phyloP scores from a whole-genome alignment of 1,284 basidiomycete genomes.

The Naganishia liquefaciens region DNA sequence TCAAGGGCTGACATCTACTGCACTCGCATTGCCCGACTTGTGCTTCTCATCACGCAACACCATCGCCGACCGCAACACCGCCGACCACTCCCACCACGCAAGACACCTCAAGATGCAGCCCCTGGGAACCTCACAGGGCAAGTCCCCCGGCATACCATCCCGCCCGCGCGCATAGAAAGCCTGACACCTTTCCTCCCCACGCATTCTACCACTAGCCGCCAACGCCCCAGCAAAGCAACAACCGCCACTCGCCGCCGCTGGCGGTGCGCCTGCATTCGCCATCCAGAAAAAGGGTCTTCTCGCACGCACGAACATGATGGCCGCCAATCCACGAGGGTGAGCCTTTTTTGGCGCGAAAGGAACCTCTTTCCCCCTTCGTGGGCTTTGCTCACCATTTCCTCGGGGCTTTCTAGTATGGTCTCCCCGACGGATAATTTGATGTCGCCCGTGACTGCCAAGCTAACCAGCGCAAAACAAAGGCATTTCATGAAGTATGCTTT shows the following conservation, averaged over 20 bases:
- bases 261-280: conserved; percentile 17
- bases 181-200: not conserved
- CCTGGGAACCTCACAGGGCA: conserved; percentile 8
- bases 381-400: too few species aligned
- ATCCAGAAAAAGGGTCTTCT: conserved; percentile 24
- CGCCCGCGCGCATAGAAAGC: not conserved
- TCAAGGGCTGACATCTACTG: too few species aligned
- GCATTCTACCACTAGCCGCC: too few species aligned
- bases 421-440: conserved; percentile 90
- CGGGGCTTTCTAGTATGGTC: conserved; percentile 57
- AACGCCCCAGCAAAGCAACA: conserved; percentile 9
- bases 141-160: not conserved
- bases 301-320: conserved; percentile 18
- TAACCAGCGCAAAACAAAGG: conserved; percentile 83
- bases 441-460: conserved; percentile 84
- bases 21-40: too few species aligned
- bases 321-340: conserved; percentile 20
- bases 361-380: too few species aligned
- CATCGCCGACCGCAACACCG: not conserved
- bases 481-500: conserved; percentile 77
- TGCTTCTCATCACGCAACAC: too few species aligned
- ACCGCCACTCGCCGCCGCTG: not conserved
- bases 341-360: too few species aligned
- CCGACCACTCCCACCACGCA: not conserved
- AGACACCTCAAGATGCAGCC: conserved; percentile 5